Evolutionary conservation across 208 protist genomes (phyloP), one percentile per base, ranked within the genome.

Genomic region (Strigomonas galati): DNA sequence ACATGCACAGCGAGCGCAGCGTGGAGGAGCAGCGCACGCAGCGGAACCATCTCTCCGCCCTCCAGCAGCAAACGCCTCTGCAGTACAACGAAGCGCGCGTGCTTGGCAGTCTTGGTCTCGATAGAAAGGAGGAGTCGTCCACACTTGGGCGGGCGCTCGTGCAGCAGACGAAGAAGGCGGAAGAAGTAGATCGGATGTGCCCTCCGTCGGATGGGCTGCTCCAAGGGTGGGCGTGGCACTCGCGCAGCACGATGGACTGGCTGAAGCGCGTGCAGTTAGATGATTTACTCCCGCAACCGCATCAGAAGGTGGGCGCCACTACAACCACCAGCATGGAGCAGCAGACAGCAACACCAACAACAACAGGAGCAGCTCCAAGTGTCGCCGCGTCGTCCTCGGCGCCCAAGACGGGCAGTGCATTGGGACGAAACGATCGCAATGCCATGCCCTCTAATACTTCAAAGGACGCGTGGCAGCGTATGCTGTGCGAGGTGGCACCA

Each of bases 241-340:
- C 74, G 28, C 51, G 52, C 23, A 35, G 44, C 12, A 55, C 74
- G 21, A 59, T 37, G 12, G 69, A 72, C 49, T 73, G 67, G 69
- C 46, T 79, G 58, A 28, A 21, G 14, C 32, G 52, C 2, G 69
- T 72, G 10, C 71, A 79, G 30, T 14, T 79, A 0, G 62, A 68
- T 15, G 44, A 60, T 1, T 19, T 35, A 2, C 60, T 67, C 62
- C 44, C 54, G 0, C 40, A 19, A 9, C 7, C 35, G 35, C 7
- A 10, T 4, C 3, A 46, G 40, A 9, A 46, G 40, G 12, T 9
- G 12, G 12, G 10, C 40, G 15, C 40, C 3, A 9, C 9, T 15
- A 15, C 40, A 4, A 19, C 40, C 19, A 40, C 17, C n/a, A n/a
- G n/a, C n/a, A n/a, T n/a, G n/a, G n/a, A n/a, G n/a, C n/a, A n/a